Percentiles rank a stretch among this genome's conserved stretches.
These are phyloP conservation scores for Avena eriantha DNA, from an alignment of 176 grass and related monocot species.

Conservation along the genomic window DNA sequence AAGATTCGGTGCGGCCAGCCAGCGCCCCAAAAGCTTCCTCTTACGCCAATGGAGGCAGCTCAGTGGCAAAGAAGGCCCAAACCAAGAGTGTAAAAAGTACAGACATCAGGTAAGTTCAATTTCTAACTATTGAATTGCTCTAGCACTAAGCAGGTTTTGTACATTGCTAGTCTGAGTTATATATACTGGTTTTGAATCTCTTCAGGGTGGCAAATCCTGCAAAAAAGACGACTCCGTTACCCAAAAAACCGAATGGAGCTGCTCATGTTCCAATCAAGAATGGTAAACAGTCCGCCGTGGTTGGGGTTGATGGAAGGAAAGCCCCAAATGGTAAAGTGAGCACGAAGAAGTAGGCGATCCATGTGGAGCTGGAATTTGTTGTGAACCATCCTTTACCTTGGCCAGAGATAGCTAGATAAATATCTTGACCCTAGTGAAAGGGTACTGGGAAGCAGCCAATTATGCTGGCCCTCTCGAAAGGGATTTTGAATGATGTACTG, in stretches of 20 bases:
- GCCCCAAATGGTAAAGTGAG: conserved; percentile 48
- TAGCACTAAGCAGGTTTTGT: background rate
- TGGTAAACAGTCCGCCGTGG: conserved; percentile 6
- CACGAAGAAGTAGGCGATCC: conserved; percentile 43
- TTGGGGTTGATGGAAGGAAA: conserved; percentile 43
- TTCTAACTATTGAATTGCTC: background rate
- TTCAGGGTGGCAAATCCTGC: conserved; percentile 41
- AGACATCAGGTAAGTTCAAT: conserved; percentile 47
- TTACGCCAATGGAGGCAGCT: conserved; percentile 32
- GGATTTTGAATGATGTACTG: background rate
- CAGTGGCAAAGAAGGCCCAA: conserved; percentile 50
- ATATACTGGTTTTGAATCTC: conserved; percentile 9
- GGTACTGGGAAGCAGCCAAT: background rate
- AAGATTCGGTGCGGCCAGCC: conserved; percentile 49
- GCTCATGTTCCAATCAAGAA: conserved; percentile 33
- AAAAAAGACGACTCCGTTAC: conserved; percentile 40
- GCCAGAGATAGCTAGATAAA: conserved; percentile 37
- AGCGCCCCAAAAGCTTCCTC: conserved; percentile 53
- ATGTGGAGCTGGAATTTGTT: conserved; percentile 24
- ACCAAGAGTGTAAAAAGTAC: conserved; percentile 46
- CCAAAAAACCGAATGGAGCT: conserved; percentile 40
- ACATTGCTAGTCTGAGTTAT: conserved; percentile 13
- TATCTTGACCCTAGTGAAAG: conserved; percentile 8
- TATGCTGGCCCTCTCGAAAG: background rate
- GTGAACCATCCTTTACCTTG: background rate